Conservation (phyloP, 2,329 filamentous ascomycete genomes). For the Alternaria ethzedia region DNA sequence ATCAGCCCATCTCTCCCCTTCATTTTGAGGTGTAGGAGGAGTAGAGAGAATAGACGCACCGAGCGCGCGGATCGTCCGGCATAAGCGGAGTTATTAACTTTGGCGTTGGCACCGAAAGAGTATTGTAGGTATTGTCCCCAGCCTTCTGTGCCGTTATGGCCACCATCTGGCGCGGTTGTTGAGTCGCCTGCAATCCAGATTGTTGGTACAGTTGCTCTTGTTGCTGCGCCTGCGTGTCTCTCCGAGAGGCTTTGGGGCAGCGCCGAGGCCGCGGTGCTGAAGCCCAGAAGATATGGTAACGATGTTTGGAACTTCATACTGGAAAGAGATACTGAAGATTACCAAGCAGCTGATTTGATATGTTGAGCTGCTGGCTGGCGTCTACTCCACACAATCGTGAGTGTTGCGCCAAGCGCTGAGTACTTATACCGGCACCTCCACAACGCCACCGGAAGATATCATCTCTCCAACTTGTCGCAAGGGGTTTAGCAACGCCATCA, state of each 20-base stretch:
- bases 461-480: slow-evolving; percentile 2
- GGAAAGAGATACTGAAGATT: neutral
- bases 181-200: slow-evolving; percentile 62
- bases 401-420: neutral
- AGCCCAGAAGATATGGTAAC: neutral
- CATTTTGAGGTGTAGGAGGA: too few species aligned
- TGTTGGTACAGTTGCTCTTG: neutral
- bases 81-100: slow-evolving; percentile 67
- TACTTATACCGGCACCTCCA: neutral
- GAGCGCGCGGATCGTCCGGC: slow-evolving; percentile 70
- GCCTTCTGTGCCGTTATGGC: slow-evolving; percentile 50
- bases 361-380: neutral
- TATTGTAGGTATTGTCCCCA: slow-evolving; percentile 67
- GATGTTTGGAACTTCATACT: neutral
- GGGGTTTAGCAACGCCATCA: neutral
- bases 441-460: neutral
- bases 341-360: neutral
- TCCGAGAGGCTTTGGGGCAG: neutral
- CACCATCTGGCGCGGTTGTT: slow-evolving; percentile 60
- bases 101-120: slow-evolving; percentile 51
- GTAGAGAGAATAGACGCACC: neutral
- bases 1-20: neutral
- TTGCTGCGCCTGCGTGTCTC: neutral
- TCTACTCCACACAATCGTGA: neutral
- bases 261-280: neutral